A percentile compares a stretch with the other conserved stretches of the same genome.
These are phyloP conservation scores for Talaromyces pinophilus DNA, from an alignment of 2,329 filamentous ascomycete species.

Conservation along the genomic window DNA sequence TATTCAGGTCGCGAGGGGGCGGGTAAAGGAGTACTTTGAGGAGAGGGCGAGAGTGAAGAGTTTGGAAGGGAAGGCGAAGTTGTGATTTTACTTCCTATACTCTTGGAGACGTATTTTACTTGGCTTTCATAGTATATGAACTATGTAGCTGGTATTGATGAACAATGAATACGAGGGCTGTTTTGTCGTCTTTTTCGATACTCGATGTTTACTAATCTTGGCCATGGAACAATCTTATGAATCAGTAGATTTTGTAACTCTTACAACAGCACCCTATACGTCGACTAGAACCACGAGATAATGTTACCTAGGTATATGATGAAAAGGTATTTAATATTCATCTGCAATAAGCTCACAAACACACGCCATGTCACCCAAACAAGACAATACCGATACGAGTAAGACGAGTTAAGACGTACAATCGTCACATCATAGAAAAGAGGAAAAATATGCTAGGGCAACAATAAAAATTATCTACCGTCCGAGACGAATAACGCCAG, in stretches of 20 bases:
- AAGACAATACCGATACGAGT: neutral
- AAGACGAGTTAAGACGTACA: neutral
- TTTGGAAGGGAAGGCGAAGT: constrained; percentile 42
- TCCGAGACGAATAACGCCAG: constrained; percentile 84
- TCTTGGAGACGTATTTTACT: neutral
- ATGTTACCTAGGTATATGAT: neutral
- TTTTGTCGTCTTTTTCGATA: no score
- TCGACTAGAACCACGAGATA: neutral
- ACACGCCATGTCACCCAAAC: neutral
- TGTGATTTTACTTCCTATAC: constrained; percentile 34
- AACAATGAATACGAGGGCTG: no score
- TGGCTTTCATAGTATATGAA: no score
- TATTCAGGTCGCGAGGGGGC: constrained; percentile 70
- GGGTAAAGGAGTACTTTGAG: constrained; percentile 75
- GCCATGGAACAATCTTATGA: neutral
- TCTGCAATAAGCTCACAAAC: neutral
- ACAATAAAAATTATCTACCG: constrained; percentile 36
- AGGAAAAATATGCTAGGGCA: neutral
- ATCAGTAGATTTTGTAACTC: neutral
- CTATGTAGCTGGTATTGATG: no score
- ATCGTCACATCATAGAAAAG: constrained; percentile 9
- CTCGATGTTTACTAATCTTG: no score
- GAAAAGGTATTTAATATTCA: neutral
- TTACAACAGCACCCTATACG: neutral
- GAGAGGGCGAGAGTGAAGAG: constrained; percentile 36